Conservation (phyloP, 352 stramenopile genomes). For the Sclerospora graminicola region DNA sequence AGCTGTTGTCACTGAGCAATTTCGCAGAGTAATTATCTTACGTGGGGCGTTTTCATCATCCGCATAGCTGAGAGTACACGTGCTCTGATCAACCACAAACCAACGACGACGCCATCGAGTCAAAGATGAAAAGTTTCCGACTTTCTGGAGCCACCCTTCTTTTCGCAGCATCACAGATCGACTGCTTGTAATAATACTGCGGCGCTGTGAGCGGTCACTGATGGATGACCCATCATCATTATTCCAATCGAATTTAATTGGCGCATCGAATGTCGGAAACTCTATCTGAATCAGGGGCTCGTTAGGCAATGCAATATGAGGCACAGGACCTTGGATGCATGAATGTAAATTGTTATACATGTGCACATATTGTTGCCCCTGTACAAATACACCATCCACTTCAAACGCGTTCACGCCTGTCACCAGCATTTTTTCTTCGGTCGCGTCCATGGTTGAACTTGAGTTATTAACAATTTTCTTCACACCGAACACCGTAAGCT, state of each 20-base stretch:
- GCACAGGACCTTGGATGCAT: constrained; percentile 58
- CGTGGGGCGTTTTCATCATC: constrained; percentile 54
- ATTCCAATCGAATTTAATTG: constrained; percentile 74
- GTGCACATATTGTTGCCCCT: constrained; percentile 60
- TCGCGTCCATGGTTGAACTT: constrained; percentile 23
- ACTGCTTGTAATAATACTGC: constrained; percentile 41
- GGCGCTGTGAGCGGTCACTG: constrained; percentile 31
- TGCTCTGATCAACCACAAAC: constrained; percentile 74
- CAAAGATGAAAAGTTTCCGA: constrained; percentile 58
- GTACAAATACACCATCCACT: constrained; percentile 52
- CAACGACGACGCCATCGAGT: constrained; percentile 67
- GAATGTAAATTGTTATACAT: constrained; percentile 79
- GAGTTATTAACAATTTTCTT: constrained; percentile 50
- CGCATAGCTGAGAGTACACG: constrained; percentile 69
- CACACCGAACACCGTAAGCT: constrained; percentile 62
- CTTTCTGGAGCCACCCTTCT: constrained; percentile 77
- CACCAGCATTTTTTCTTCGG: constrained; percentile 66
- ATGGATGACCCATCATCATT: constrained; percentile 15
- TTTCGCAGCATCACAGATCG: constrained; percentile 57
- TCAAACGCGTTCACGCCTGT: constrained; percentile 79
- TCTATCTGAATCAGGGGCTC: constrained; percentile 66
- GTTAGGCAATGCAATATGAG: constrained; percentile 56
- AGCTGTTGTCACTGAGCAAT: constrained; percentile 57
- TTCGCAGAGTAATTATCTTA: constrained; percentile 63
- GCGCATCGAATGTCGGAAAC: constrained; percentile 44